Evolutionary conservation across 495 filamentous ascomycete genomes (phyloP).

Genomic region (Penicillium verhagenii): DNA sequence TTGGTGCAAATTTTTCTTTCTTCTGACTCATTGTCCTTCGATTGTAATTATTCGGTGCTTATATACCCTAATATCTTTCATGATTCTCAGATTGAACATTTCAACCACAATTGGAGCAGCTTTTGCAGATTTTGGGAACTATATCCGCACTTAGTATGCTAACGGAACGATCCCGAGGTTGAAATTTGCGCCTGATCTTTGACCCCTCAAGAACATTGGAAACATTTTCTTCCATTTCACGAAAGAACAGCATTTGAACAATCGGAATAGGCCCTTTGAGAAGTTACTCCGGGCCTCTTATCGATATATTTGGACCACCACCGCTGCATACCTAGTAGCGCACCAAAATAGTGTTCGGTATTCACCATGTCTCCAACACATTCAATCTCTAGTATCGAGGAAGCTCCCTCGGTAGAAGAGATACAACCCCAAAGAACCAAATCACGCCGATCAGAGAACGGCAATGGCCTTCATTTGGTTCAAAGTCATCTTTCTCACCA

Average conservation of each 20-base stretch:
- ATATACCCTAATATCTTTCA: background rate
- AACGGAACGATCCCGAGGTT: background rate
- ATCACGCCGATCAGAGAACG: conserved; percentile 9
- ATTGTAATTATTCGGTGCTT: conserved; percentile 1
- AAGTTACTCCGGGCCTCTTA: too few species aligned
- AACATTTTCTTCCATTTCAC: background rate
- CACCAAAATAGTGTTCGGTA: too few species aligned
- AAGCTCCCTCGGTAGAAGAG: conserved; percentile 8
- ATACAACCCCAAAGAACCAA: conserved; percentile 12
- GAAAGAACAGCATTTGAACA: background rate
- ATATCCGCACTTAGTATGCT: background rate
- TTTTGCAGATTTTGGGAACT: background rate
- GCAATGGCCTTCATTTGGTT: conserved; percentile 18
- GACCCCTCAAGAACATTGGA: too few species aligned
- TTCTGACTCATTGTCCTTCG: conserved; percentile 16
- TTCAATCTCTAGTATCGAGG: conserved; percentile 22
- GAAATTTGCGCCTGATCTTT: background rate
- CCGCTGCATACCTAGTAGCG: too few species aligned
- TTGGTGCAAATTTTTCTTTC: conserved; percentile 8
- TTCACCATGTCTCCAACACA: conserved; percentile 18
- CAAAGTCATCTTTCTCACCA: conserved; percentile 35
- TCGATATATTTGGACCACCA: too few species aligned
- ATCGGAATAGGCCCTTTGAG: too few species aligned
- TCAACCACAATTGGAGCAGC: background rate
- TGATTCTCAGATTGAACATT: background rate